These are phyloP conservation scores for Boechera retrofracta DNA, from an alignment of 345 rosid species.

Conservation along the genomic window DNA sequence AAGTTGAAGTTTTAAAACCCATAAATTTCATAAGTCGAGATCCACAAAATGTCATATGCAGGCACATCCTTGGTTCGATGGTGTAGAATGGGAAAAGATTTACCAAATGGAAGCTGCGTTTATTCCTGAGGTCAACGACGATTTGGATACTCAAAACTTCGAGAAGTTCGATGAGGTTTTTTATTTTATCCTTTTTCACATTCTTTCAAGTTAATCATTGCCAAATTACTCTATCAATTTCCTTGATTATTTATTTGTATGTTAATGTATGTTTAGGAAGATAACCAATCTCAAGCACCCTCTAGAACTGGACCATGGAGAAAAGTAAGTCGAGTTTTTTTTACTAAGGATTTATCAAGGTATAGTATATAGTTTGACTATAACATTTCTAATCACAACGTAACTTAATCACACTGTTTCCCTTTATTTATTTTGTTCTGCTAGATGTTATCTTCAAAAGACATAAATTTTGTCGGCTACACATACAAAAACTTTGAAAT, in stretches of 20 bases:
- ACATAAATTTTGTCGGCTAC: slow-evolving; percentile 78
- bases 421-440: slow-evolving; percentile 13
- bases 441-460: slow-evolving; percentile 88
- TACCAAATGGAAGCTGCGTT: slow-evolving; percentile 90
- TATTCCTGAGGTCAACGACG: slow-evolving; percentile 87
- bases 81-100: slow-evolving; percentile 78
- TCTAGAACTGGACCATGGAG: slow-evolving; percentile 82
- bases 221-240: not conserved
- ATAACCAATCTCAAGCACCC: slow-evolving; percentile 48
- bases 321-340: slow-evolving; percentile 53
- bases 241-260: not conserved
- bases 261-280: slow-evolving; percentile 43
- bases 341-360: not conserved
- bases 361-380: not conserved
- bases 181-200: not conserved
- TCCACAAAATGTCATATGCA: slow-evolving; percentile 37
- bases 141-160: slow-evolving; percentile 95
- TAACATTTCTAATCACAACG: not conserved
- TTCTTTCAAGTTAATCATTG: too few species aligned
- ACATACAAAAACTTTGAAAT: slow-evolving; percentile 87
- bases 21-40: slow-evolving; percentile 30
- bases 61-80: slow-evolving; percentile 86
- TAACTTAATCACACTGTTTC: not conserved
- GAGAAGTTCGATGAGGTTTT: slow-evolving; percentile 87
- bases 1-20: not conserved